phyloP scores from a whole-genome alignment of 1,284 basidiomycete species.

The Microbotryum violaceum region DNA sequence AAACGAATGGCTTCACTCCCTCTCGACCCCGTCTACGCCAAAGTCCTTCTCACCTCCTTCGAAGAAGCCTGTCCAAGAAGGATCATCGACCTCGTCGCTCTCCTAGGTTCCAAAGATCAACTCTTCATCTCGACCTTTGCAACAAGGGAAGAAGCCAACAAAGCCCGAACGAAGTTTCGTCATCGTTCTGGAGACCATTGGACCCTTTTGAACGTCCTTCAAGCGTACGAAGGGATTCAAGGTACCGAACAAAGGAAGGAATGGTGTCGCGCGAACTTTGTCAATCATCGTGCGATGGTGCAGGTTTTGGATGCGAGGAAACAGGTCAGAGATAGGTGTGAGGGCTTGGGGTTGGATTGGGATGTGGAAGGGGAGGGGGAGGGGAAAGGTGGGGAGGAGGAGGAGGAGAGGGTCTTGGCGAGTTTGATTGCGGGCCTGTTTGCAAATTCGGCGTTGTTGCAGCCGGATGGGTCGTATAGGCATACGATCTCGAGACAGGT shows the following conservation, averaged over 20 bases:
- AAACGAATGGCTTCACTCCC: conserved; percentile 74
- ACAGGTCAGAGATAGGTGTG: conserved; percentile 35
- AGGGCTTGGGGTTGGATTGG: conserved; percentile 33
- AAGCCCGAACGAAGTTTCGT: conserved; percentile 44
- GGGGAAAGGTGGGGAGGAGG: conserved; percentile 33
- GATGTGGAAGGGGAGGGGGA: conserved; percentile 2
- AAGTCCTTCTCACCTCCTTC: conserved; percentile 65
- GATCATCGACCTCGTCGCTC: conserved; percentile 67
- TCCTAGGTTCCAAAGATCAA: conserved; percentile 57
- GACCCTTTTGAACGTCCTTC: conserved; percentile 37
- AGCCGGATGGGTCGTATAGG: conserved; percentile 69
- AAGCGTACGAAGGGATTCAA: conserved; percentile 47
- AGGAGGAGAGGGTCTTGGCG: conserved; percentile 29
- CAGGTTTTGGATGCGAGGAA: conserved; percentile 34
- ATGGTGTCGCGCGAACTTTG: conserved; percentile 74
- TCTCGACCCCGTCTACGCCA: conserved; percentile 70
- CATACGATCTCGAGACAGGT: conserved; percentile 72
- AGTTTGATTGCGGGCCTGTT: conserved; percentile 61
- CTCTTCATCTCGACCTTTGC: conserved; percentile 43
- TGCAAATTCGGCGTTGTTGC: conserved; percentile 72
- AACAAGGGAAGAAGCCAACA: conserved; percentile 46
- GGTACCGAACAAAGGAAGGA: conserved; percentile 40
- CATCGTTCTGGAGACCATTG: conserved; percentile 38
- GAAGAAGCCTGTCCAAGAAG: conserved; percentile 62
- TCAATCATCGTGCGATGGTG: conserved; percentile 30